Conservation (phyloP, 192 early-diverging fungal species). For the Lobulomyces angularis region DNA sequence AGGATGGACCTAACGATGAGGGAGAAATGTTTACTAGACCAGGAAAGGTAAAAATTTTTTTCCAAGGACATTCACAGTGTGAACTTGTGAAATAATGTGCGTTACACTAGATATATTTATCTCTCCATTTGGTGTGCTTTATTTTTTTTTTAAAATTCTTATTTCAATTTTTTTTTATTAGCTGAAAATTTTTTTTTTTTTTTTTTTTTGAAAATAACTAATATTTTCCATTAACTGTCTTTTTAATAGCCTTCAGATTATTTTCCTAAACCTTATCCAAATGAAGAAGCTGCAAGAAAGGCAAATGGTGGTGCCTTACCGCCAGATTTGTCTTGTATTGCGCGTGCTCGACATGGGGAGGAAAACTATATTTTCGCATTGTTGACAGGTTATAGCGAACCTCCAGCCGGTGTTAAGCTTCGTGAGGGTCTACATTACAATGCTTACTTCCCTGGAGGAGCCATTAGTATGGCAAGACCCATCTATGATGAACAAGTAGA, state of each 20-base stretch:
- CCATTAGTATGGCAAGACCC: constrained; percentile 90
- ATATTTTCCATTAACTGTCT: constrained; percentile 1
- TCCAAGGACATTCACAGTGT: constrained; percentile 1
- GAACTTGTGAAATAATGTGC: too few relatives aligned
- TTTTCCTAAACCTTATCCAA: constrained; percentile 82
- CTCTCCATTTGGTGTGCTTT: constrained; percentile 1
- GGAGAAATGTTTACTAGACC: constrained; percentile 89
- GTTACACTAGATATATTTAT: too few relatives aligned
- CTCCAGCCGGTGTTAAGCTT: constrained; percentile 83
- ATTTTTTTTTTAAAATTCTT: too few relatives aligned
- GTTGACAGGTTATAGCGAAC: constrained; percentile 86
- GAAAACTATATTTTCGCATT: constrained; percentile 91
- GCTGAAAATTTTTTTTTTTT: constrained; percentile 1
- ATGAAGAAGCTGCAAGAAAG: constrained; percentile 91
- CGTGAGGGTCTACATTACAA: constrained; percentile 97
- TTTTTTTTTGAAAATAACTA: neutral
- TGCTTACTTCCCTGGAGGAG: constrained; percentile 97
- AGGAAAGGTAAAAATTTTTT: constrained; percentile 48
- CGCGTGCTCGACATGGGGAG: constrained; percentile 88
- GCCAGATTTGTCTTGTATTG: constrained; percentile 89
- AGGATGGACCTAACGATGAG: constrained; percentile 81
- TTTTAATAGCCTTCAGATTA: constrained; percentile 60
- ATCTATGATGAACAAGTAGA: constrained; percentile 90
- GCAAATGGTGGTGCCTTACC: constrained; percentile 92
- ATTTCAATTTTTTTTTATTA: too few relatives aligned